Conservation (phyloP, 2,329 filamentous ascomycete species). For the Aspergillus sp. region DNA sequence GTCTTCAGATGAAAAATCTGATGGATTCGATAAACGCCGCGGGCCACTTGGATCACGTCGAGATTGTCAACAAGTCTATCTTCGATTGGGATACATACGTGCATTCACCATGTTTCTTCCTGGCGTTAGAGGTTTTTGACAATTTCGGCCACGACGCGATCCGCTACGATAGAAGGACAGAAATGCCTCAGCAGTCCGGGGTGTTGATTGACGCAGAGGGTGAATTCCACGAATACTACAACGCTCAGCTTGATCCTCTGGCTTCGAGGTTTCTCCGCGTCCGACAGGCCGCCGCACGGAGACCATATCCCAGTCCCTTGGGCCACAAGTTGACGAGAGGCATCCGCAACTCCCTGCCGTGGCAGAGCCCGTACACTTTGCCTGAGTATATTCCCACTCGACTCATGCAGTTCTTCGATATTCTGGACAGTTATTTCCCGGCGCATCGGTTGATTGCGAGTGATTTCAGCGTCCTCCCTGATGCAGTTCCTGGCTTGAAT, state of each 20-base stretch:
- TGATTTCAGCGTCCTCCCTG: constrained; percentile 82
- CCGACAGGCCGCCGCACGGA: constrained; percentile 62
- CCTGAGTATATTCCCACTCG: constrained; percentile 93
- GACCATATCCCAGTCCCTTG: constrained; percentile 37
- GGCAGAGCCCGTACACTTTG: constrained; percentile 66
- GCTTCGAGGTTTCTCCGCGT: constrained; percentile 76
- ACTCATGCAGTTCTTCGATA: constrained; percentile 94
- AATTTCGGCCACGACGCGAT: constrained; percentile 95
- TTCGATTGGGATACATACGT: constrained; percentile 89
- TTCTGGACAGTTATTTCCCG: constrained; percentile 81
- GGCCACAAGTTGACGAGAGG: constrained; percentile 51
- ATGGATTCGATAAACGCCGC: constrained; percentile 58
- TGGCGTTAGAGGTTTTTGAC: constrained; percentile 96
- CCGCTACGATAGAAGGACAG: constrained; percentile 78
- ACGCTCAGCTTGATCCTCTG: constrained; percentile 69
- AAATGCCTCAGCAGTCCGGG: constrained; percentile 76
- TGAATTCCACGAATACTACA: constrained; percentile 94
- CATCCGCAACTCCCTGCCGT: constrained; percentile 59
- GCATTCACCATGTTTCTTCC: constrained; percentile 92
- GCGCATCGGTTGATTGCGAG: constrained; percentile 80
- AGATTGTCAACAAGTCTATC: constrained; percentile 90
- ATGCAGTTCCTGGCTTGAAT: constrained; percentile 77
- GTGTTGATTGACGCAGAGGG: constrained; percentile 79
- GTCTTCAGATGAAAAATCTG: constrained; percentile 67
- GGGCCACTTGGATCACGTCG: constrained; percentile 76